Percentiles rank a stretch among this genome's conserved stretches.
Conservation (phyloP, 2,329 filamentous ascomycete genomes). For the Colletotrichum destructivum region DNA sequence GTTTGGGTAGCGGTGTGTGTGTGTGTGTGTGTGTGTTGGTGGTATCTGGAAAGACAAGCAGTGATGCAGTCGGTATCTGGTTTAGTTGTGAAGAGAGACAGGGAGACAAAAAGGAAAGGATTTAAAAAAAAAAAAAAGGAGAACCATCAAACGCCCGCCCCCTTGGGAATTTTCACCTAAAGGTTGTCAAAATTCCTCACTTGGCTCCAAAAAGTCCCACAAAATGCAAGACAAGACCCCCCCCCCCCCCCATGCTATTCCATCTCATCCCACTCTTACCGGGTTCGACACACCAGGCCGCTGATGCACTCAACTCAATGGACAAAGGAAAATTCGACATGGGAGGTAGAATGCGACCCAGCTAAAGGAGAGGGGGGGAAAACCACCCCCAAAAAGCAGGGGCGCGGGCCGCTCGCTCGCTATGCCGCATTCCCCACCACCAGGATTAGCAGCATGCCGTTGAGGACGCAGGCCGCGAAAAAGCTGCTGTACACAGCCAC, state of each 20-base stretch:
- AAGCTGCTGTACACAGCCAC: constrained; percentile 57
- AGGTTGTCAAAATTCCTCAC: constrained; percentile 27
- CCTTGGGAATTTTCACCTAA: constrained; percentile 4
- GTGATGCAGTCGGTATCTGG: constrained; percentile 28
- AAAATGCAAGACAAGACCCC: constrained; percentile 6
- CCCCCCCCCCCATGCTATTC: background rate
- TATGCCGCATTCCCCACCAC: constrained; percentile 57
- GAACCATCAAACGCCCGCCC: constrained; percentile 15
- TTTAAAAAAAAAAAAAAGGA: background rate
- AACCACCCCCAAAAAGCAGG: background rate
- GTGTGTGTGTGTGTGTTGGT: background rate
- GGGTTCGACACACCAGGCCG: background rate
- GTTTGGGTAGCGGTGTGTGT: background rate
- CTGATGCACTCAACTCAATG: constrained; percentile 14
- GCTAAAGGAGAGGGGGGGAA: background rate
- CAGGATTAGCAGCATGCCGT: constrained; percentile 60
- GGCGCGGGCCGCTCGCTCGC: constrained; percentile 24
- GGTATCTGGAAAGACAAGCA: constrained; percentile 13
- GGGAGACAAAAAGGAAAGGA: too few relatives aligned
- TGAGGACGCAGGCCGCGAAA: constrained; percentile 56
- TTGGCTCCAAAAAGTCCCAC: constrained; percentile 19
- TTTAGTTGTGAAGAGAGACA: background rate
- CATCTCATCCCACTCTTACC: background rate
- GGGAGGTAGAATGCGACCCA: constrained; percentile 2
- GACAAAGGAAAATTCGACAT: constrained; percentile 15